Evolutionary conservation across 192 early-diverging fungal genomes (phyloP).

Genomic region (Piromyces finnis): DNA sequence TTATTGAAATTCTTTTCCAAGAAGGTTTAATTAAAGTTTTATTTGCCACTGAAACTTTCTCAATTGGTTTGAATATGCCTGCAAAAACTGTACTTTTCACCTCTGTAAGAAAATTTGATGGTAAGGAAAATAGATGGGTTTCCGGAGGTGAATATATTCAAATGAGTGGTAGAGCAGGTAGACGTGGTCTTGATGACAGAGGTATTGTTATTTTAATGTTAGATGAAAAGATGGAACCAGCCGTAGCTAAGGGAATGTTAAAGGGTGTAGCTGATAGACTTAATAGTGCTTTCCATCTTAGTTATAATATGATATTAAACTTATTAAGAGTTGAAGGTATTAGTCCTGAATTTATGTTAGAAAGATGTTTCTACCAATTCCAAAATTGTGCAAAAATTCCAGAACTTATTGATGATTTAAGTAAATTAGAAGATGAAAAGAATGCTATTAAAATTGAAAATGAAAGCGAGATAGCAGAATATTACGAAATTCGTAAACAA

Average conservation of each 20-base stretch:
- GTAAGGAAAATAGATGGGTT: conserved; percentile 66
- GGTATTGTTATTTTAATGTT: conserved; percentile 95
- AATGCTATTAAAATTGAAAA: conserved; percentile 37
- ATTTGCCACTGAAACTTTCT: conserved; percentile 98
- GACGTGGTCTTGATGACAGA: conserved; percentile 90
- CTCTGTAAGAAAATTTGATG: conserved; percentile 80
- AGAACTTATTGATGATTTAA: conserved; percentile 39
- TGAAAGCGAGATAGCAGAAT: conserved; percentile 49
- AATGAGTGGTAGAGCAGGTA: conserved; percentile 95
- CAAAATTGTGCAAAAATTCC: conserved; percentile 75
- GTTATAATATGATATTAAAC: conserved; percentile 94
- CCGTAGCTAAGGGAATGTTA: conserved; percentile 81
- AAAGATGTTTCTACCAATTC: conserved; percentile 81
- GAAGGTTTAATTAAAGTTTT: conserved; percentile 93
- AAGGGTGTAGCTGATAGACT: conserved; percentile 53
- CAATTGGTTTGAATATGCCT: conserved; percentile 98
- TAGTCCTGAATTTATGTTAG: conserved; percentile 79
- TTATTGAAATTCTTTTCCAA: conserved; percentile 93
- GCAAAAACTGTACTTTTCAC: conserved; percentile 97
- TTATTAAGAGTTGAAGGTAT: conserved; percentile 86
- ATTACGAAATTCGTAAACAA: conserved; percentile 60
- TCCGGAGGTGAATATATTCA: conserved; percentile 91
- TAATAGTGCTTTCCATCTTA: conserved; percentile 87
- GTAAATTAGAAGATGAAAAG: conserved; percentile 25
- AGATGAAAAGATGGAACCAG: conserved; percentile 87